Evolutionary conservation across 2,329 filamentous ascomycete genomes (phyloP), one percentile per base, ranked within the genome.

Genomic region (Grosmannia penicillata): DNA sequence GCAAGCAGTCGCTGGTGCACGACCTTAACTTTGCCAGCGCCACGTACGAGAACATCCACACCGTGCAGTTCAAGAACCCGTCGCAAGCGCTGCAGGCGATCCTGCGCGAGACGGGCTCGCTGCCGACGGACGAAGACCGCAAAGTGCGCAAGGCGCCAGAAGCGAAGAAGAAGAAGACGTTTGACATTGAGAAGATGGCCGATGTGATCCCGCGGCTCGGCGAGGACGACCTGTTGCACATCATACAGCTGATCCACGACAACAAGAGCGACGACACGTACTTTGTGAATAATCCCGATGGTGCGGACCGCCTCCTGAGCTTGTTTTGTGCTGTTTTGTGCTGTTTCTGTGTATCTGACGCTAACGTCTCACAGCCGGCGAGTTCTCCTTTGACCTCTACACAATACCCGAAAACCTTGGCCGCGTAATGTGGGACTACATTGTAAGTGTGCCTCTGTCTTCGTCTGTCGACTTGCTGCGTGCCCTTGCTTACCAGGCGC

Each of bases 231-330:
- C 65, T 98, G 30, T 68, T 98, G 44, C 83, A 91, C 49, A 85
- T 96, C 19, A 93, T 98, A 44, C 89, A 96, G 63, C 80, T 98
- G 74, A 89, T 98, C 45, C 91, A 96, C 58, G 91, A 98, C 62
- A 84, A 95, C 63, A 96, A 96, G 68, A 78, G 75, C 1, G 75
- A 84, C 6, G 86, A 94, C 47, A 95, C 89, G 1, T 96, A 94
- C 62, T 93, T 89, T 36, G 87, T 93, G 65, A 96, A 95, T 51
- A 93, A 98, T 59, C 75, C 95, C 41, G 91, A 98, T 53, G 82
- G 85, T 93, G 64, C 2, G 43, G n/a, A n/a, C n/a, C n/a, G n/a
- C n/a, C n/a, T 37, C 1, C n/a, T 36, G 28, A 37, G 40, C 45
- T 45, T 17, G 8, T 24, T 11, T n/a, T 33, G 5, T 21, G 18